phyloP scores from a whole-genome alignment of 2,329 filamentous ascomycete genomes.

The Trichophyton mentagrophytes region DNA sequence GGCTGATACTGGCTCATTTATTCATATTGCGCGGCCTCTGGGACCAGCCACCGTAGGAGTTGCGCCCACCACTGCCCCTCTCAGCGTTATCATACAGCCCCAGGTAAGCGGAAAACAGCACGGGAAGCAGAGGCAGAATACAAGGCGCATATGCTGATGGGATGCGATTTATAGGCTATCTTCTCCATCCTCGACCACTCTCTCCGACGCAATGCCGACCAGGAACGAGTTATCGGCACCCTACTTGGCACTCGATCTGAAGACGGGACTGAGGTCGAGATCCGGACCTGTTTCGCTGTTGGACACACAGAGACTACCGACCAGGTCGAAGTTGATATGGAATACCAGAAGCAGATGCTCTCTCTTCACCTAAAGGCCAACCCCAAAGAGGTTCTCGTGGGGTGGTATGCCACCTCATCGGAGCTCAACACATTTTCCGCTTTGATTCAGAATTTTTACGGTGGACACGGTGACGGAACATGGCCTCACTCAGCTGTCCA shows the following conservation, averaged over 20 bases:
- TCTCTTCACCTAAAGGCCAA: constrained; percentile 85
- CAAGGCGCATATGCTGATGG: neutral
- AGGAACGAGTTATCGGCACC: constrained; percentile 92
- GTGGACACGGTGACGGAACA: constrained; percentile 88
- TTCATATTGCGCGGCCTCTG: constrained; percentile 86
- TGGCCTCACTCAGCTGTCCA: constrained; percentile 96
- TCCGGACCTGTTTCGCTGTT: constrained; percentile 92
- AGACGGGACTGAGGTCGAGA: constrained; percentile 92
- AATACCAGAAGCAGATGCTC: constrained; percentile 99
- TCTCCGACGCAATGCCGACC: constrained; percentile 77
- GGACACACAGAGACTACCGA: constrained; percentile 97
- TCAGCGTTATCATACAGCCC: constrained; percentile 88
- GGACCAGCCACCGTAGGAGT: constrained; percentile 67
- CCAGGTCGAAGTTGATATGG: constrained; percentile 98
- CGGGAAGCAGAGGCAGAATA: too few species aligned
- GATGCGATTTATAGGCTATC: constrained; percentile 38
- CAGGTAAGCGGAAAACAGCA: constrained; percentile 49
- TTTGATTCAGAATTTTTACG: constrained; percentile 99
- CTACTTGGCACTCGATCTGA: constrained; percentile 86
- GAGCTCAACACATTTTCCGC: constrained; percentile 98
- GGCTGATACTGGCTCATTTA: constrained; percentile 74
- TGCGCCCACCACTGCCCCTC: constrained; percentile 75
- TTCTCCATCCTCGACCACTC: constrained; percentile 75
- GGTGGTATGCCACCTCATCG: constrained; percentile 95
- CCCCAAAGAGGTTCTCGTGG: constrained; percentile 84